Evolutionary conservation across 2,329 filamentous ascomycete genomes (phyloP).

Genomic region (Hymenoscyphus fraxineus): DNA sequence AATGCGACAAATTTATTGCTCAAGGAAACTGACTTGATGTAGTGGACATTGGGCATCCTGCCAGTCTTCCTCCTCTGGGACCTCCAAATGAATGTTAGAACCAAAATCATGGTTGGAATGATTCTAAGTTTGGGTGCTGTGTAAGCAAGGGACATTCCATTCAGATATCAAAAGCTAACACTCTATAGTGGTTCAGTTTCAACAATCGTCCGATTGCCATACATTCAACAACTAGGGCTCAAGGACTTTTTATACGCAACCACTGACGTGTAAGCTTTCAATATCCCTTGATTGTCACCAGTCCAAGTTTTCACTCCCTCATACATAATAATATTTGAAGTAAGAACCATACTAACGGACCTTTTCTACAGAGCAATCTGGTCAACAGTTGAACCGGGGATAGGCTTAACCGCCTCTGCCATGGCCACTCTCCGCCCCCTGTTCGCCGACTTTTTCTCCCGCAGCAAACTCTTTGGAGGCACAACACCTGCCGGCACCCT

Average conservation of each 20-base stretch:
- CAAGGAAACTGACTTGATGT: conserved; percentile 32
- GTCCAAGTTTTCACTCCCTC: background rate
- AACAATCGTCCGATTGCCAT: conserved; percentile 31
- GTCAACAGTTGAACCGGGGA: conserved; percentile 26
- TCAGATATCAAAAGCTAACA: background rate
- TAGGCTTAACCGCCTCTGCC: conserved; percentile 24
- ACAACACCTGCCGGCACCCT: background rate
- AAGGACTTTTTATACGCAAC: conserved; percentile 29
- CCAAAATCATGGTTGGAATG: conserved; percentile 44
- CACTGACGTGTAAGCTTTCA: conserved; percentile 18
- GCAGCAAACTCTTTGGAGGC: background rate
- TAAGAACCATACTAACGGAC: background rate
- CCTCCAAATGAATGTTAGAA: conserved; percentile 45
- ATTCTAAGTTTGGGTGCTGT: conserved; percentile 49
- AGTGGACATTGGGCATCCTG: conserved; percentile 47
- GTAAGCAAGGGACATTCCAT: conserved; percentile 34
- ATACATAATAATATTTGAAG: background rate
- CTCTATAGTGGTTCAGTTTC: conserved; percentile 24
- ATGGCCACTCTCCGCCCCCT: conserved; percentile 27
- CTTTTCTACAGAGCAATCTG: conserved; percentile 23
- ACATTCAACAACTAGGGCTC: conserved; percentile 20
- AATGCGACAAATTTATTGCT: background rate
- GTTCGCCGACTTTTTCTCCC: conserved; percentile 14
- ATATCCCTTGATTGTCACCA: background rate
- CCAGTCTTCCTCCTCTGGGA: conserved; percentile 50